A percentile compares a stretch with the other conserved stretches of the same genome.
Evolutionary conservation across 2,329 filamentous ascomycete genomes (phyloP).

Genomic region (Parastagonospora avenae): DNA sequence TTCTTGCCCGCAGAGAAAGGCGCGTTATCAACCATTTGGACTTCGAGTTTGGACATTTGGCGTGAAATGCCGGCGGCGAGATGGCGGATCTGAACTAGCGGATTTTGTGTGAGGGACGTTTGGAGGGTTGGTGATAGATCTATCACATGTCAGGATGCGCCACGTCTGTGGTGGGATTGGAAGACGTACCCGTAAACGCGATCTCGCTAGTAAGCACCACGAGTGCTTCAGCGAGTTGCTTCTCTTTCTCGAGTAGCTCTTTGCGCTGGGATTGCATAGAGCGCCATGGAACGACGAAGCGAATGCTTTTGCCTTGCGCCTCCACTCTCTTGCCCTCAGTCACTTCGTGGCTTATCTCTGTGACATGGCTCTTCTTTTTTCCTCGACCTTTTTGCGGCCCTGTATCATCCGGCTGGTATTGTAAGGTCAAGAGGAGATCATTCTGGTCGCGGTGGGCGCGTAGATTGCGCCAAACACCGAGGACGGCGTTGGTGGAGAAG

Average conservation of each 20-base stretch:
- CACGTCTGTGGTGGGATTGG: not conserved
- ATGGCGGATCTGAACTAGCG: constrained; percentile 42
- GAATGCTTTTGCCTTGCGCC: constrained; percentile 35
- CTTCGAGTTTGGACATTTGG: constrained; percentile 41
- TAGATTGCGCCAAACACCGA: constrained; percentile 43
- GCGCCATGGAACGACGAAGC: constrained; percentile 44
- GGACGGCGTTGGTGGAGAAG: constrained; percentile 39
- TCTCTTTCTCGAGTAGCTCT: constrained; percentile 40
- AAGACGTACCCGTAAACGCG: constrained; percentile 36
- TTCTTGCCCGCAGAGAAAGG: constrained; percentile 40
- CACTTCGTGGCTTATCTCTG: constrained; percentile 25
- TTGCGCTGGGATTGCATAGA: constrained; percentile 42
- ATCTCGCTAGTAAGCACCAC: constrained; percentile 42
- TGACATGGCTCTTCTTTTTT: constrained; percentile 16
- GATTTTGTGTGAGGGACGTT: constrained; percentile 38
- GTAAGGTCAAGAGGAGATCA: constrained; percentile 40
- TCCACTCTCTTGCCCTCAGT: constrained; percentile 25
- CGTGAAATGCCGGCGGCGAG: constrained; percentile 41
- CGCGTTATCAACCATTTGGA: constrained; percentile 43
- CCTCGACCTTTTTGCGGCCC: constrained; percentile 21
- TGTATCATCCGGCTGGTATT: constrained; percentile 38
- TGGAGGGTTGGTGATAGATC: constrained; percentile 37
- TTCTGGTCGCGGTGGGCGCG: constrained; percentile 37
- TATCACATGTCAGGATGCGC: constrained; percentile 10
- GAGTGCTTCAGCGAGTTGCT: constrained; percentile 41